Evolutionary conservation across 768 basidiomycete species (phyloP).

Genomic region (Rhodotorula paludigena): DNA sequence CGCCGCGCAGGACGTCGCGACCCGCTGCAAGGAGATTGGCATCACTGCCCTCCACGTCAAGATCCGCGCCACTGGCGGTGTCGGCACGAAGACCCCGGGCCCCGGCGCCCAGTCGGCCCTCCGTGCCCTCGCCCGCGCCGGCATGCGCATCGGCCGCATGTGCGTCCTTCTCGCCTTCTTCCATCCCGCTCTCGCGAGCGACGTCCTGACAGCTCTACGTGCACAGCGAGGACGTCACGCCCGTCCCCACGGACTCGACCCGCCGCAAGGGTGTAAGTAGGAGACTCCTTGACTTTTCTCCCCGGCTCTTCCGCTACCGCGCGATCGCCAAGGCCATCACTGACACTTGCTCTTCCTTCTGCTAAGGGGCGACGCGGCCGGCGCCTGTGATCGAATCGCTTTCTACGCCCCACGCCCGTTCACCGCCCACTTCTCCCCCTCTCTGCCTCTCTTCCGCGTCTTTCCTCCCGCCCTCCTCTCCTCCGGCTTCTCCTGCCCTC

Average conservation of each 20-base stretch:
- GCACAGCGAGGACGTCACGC: constrained; percentile 69
- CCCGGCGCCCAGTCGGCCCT: constrained; percentile 98
- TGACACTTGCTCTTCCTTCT: too few species aligned
- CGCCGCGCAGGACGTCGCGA: constrained; percentile 95
- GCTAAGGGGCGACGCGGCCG: too few species aligned
- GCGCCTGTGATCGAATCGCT: too few species aligned
- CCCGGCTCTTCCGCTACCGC: too few species aligned
- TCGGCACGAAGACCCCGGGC: constrained; percentile 97
- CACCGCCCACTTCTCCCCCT: too few species aligned
- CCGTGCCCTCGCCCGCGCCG: constrained; percentile 94
- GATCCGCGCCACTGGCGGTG: constrained; percentile 94
- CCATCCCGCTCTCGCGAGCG: not conserved
- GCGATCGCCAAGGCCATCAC: too few species aligned
- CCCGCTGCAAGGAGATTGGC: constrained; percentile 95
- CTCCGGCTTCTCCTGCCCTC: too few species aligned
- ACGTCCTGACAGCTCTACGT: constrained; percentile 1
- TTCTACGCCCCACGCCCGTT: too few species aligned
- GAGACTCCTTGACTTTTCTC: too few species aligned
- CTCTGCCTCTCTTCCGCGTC: too few species aligned
- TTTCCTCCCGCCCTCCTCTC: too few species aligned
- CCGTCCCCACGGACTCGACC: constrained; percentile 93
- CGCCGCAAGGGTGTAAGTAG: constrained; percentile 97
- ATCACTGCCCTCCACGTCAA: constrained; percentile 99
- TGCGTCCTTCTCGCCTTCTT: constrained; percentile 50
- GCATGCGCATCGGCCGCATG: constrained; percentile 96